Evolutionary conservation across 371 early-diverging fungal species (phyloP).

Genomic region (Mortierella sp.): DNA sequence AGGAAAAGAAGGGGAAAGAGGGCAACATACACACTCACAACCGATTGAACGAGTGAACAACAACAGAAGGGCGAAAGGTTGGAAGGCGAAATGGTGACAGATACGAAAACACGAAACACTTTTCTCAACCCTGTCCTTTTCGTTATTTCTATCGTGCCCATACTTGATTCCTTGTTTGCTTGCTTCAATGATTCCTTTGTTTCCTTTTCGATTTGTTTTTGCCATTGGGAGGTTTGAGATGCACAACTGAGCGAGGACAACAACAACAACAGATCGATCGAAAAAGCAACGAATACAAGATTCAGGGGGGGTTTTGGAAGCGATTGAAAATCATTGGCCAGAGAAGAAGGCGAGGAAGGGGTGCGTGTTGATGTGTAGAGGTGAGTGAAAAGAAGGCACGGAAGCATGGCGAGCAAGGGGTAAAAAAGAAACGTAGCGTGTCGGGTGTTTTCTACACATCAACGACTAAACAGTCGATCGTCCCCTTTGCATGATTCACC

Average conservation of each 20-base stretch:
- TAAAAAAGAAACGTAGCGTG: background rate
- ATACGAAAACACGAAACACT: background rate
- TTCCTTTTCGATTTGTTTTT: no score
- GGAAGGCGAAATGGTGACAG: background rate
- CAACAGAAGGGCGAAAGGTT: background rate
- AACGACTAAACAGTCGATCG: background rate
- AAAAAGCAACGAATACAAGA: background rate
- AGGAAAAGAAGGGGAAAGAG: background rate
- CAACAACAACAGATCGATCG: no score
- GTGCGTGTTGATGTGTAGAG: background rate
- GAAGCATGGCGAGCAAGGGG: background rate
- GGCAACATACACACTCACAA: background rate
- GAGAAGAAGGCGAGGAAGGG: background rate
- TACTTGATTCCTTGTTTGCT: no score
- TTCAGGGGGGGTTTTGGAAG: background rate
- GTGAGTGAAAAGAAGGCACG: no score
- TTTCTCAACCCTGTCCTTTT: background rate
- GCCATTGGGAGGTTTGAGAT: no score
- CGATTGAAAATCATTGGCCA: background rate
- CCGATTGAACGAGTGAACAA: background rate
- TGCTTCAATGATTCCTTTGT: no score
- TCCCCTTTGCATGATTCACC: conserved; percentile 6
- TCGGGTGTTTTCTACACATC: background rate
- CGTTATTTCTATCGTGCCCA: no score
- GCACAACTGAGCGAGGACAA: no score